Conservation (phyloP, 768 basidiomycete genomes). For the Termitomyces bulborhizus region DNA sequence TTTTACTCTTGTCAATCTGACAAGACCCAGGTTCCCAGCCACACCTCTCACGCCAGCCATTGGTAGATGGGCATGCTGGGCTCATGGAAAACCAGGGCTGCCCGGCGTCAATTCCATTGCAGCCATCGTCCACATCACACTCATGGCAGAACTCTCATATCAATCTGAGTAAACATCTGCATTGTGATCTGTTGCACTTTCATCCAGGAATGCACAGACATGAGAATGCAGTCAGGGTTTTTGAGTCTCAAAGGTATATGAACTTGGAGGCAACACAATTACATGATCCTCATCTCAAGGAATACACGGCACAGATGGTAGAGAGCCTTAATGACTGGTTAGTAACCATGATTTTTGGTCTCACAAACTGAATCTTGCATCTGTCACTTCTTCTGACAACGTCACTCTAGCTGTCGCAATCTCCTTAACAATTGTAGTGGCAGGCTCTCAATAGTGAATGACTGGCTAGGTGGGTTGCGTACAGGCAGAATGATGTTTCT, state of each 20-base stretch:
- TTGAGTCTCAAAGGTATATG: conserved; percentile 66
- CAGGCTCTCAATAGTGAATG: conserved; percentile 33
- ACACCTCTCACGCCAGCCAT: conserved; percentile 28
- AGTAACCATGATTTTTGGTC: neutral
- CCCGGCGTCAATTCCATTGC: neutral
- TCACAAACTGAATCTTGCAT: neutral
- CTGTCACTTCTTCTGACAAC: neutral
- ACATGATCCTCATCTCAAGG: conserved; percentile 39
- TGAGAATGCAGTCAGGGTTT: conserved; percentile 63
- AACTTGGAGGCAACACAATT: conserved; percentile 56
- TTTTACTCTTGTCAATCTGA: conserved; percentile 58
- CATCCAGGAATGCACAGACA: conserved; percentile 28
- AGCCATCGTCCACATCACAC: neutral
- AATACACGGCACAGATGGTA: conserved; percentile 35
- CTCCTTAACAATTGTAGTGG: conserved; percentile 38
- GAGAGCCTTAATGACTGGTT: conserved; percentile 42
- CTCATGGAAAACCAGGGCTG: neutral
- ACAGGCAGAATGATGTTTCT: conserved; percentile 32
- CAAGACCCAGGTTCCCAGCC: conserved; percentile 48
- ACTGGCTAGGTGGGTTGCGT: conserved; percentile 44
- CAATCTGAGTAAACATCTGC: too few species aligned
- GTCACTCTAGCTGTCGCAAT: conserved; percentile 36
- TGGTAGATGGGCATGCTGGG: neutral
- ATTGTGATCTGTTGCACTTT: conserved; percentile 31
- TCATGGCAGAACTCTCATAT: too few species aligned